phyloP scores from a whole-genome alignment of 2,329 filamentous ascomycete genomes.

The Alternaria ethzedia region DNA sequence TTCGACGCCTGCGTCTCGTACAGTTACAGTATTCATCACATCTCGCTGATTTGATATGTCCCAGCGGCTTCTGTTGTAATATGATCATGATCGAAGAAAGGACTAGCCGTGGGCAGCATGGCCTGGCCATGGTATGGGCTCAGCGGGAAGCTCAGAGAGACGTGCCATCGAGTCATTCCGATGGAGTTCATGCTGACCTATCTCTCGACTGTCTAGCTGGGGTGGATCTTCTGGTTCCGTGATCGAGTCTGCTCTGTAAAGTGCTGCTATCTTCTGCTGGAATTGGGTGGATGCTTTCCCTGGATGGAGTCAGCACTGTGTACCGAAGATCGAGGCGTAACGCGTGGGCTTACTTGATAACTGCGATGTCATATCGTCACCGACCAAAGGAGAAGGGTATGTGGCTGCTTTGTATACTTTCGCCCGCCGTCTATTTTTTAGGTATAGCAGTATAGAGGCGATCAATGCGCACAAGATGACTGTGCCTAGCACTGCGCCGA shows the following conservation, averaged over 20 bases:
- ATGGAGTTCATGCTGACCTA: not conserved
- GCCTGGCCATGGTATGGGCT: conserved; percentile 10
- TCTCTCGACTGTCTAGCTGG: conserved; percentile 15
- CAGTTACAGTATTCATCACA: not conserved
- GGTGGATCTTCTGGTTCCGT: conserved; percentile 8
- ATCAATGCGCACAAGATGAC: conserved; percentile 15
- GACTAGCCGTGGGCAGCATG: not conserved
- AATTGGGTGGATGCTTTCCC: conserved; percentile 1
- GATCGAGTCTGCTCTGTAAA: conserved; percentile 10
- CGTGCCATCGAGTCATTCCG: not conserved
- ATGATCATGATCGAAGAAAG: not conserved
- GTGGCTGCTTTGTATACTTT: conserved; percentile 30
- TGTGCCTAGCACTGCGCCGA: conserved; percentile 31
- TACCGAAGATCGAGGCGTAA: not conserved
- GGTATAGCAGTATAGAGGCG: conserved; percentile 14
- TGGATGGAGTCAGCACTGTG: not conserved
- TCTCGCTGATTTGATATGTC: not conserved
- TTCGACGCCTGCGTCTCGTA: not conserved
- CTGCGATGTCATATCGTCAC: conserved; percentile 33
- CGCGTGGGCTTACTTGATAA: not conserved
- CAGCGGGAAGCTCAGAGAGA: conserved; percentile 14
- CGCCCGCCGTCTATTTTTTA: conserved; percentile 16
- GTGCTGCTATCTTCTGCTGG: not conserved
- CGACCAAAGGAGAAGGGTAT: conserved; percentile 30
- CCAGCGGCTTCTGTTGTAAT: not conserved